Evolutionary conservation across 176 grass and related monocot species (phyloP), one percentile per base, ranked within the genome.

Genomic region (Oryza brachyantha): DNA sequence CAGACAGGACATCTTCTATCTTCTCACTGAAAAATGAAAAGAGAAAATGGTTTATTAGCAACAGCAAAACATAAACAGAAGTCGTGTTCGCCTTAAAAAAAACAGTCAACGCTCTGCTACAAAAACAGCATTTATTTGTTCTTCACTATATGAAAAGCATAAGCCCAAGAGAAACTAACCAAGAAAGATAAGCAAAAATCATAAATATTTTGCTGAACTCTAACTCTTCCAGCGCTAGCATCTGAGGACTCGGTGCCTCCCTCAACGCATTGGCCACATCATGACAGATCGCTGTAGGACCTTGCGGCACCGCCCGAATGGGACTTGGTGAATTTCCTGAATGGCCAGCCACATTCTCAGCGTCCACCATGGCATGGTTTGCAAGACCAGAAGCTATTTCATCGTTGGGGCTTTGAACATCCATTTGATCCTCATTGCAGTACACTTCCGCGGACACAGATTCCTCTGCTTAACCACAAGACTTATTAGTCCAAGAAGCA

Each of bases 191-290:
- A 35, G 48, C 10, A 34, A 22, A 71, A 78, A 88, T 36, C 66
- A 38, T 77, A 32, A 78, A 58, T 43, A 24, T 82, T 75, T 71
- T 54, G 39, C 13, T 58, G 55, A 93, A 97, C 67, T 93, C 93
- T 5, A 91, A 63, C 34, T 91, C 62, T 10, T 73, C 93, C 41
- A 93, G 40, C 36, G 85, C 85, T 13, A 80, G 7, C 85, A 97
- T 88, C 22, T 88, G 67, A 61, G 46, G 74, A 29, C 67, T 87
- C 14, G 21, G 57, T 31, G 42, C 54, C 19, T 9, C 59, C 8
- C 60, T 48, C 22, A 43, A 67, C 37, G 58, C 16, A 22, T 83
- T 48, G 21, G 7, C 13, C 1, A 13, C 25, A 0, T 6, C 25
- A 77, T 13, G 21, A 45, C 29, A n/a, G 14, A 5, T n/a, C n/a